phyloP scores from a whole-genome alignment of 2,329 filamentous ascomycete genomes.

The Botrytis deweyae region DNA sequence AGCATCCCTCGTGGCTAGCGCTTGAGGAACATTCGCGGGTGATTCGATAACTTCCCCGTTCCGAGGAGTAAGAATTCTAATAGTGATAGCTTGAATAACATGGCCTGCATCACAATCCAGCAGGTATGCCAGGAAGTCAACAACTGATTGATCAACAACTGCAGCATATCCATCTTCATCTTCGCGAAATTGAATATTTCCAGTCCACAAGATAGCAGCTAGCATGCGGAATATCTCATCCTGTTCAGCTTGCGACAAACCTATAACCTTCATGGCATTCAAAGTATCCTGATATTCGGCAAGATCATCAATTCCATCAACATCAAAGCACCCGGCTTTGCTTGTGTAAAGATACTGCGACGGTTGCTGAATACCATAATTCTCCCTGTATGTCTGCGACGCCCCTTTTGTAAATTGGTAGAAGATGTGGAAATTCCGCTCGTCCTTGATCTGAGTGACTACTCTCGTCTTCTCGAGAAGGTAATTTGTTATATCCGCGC shows the following conservation, averaged over 20 bases:
- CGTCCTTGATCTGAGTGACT: slow-evolving; percentile 89
- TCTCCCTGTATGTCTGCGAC: slow-evolving; percentile 79
- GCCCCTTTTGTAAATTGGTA: slow-evolving; percentile 98
- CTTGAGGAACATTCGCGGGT: slow-evolving; percentile 85
- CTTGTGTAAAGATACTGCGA: slow-evolving; percentile 94
- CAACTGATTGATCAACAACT: slow-evolving; percentile 83
- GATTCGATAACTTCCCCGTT: slow-evolving; percentile 67
- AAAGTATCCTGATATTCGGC: slow-evolving; percentile 88
- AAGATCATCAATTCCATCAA: slow-evolving; percentile 88
- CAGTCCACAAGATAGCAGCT: slow-evolving; percentile 86
- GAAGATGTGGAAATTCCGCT: slow-evolving; percentile 99
- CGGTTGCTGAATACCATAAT: slow-evolving; percentile 87
- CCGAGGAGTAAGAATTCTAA: slow-evolving; percentile 74
- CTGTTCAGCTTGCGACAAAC: slow-evolving; percentile 81
- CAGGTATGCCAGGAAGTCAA: slow-evolving; percentile 92
- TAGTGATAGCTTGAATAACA: slow-evolving; percentile 83
- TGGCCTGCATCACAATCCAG: slow-evolving; percentile 80
- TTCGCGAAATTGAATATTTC: slow-evolving; percentile 88
- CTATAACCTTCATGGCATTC: slow-evolving; percentile 93
- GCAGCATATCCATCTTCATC: slow-evolving; percentile 86
- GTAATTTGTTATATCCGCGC: slow-evolving; percentile 98
- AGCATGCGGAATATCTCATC: slow-evolving; percentile 97
- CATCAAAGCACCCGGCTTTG: slow-evolving; percentile 89
- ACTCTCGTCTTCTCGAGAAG: slow-evolving; percentile 93
- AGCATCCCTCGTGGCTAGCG: slow-evolving; percentile 82